These are phyloP conservation scores for Cercospora sesami DNA, from an alignment of 2,329 filamentous ascomycete genomes.

Conservation along the genomic window DNA sequence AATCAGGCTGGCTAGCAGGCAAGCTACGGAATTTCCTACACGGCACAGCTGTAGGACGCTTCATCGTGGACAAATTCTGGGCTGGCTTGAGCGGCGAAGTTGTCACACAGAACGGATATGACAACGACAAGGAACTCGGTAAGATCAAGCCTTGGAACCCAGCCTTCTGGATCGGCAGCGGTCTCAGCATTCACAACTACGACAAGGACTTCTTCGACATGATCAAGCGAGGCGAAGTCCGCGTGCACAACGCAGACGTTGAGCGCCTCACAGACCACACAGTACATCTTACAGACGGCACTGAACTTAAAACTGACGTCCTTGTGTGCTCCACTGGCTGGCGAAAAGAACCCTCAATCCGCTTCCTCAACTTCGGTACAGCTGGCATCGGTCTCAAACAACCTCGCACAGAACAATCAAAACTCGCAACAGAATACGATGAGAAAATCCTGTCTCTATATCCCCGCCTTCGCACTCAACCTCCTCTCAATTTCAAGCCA, in stretches of 20 bases:
- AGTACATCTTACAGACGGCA: constrained; percentile 58
- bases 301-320: constrained; percentile 53
- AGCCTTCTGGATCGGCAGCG: constrained; percentile 50
- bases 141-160: constrained; percentile 47
- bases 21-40: constrained; percentile 58
- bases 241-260: constrained; percentile 56
- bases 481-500: constrained; percentile 29
- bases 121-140: constrained; percentile 44
- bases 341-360: constrained; percentile 52
- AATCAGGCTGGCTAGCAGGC: constrained; percentile 56
- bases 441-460: constrained; percentile 55
- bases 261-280: constrained; percentile 47
- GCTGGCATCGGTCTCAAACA: constrained; percentile 36
- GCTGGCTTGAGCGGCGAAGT: constrained; percentile 56
- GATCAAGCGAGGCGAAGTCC: constrained; percentile 55
- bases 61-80: constrained; percentile 59
- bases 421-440: constrained; percentile 48
- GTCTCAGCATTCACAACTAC: constrained; percentile 58
- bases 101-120: constrained; percentile 49
- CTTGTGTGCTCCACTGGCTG: constrained; percentile 61
- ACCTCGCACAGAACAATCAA: constrained; percentile 36
- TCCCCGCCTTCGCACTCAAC: constrained; percentile 51
- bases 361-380: constrained; percentile 54
- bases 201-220: constrained; percentile 56
- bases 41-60: constrained; percentile 57